Evolutionary conservation across 805 yeast genomes (phyloP), one percentile per base, ranked within the genome.

Genomic region (Wickerhamomyces xylosicus): DNA sequence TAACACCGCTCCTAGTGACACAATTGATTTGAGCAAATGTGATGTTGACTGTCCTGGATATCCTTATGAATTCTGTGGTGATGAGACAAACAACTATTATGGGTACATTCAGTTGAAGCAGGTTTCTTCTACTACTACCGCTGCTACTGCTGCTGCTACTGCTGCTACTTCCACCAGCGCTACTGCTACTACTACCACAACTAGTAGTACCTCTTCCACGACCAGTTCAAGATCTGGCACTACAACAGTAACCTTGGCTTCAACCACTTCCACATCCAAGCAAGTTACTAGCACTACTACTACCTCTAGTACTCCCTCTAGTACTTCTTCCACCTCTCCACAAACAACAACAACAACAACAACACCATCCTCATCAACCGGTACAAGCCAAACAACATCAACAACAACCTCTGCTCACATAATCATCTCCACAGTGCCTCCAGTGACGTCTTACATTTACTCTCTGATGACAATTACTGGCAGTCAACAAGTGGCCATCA

Each of bases 101-200:
- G 84, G 79, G 2, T 79, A 79, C 52, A 61, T 74, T 6, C 59
- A 65, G 34, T 41, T 74, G 5, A 55, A 52, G 2, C 49, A 50
- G 25, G 62, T 67, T 5, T 35, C 38, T 20, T 35, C 41, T 5
- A 51, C 39, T 13, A 14, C 31, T 6, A 22, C 11, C 13, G 9
- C 28, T 9, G 9, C 9, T 22, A 22, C 13, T 22, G 28, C 9
- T 9, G 13, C 11, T 22, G 9, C 28, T 13, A 22, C 28, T 13
- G 9, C 28, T 13, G 28, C 28, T 9, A 22, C 28, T 9, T 22
- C 28, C 9, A 15, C 22, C 13, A 28, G 19, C 2, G 32, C 7
- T 10, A 22, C 35, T 22, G 14, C 19, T 5, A n/a, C 33, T 7
- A 13, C 19, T 13, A 16, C 21, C 31, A 29, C 32, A n/a, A 14